Conservation (phyloP, 2,329 filamentous ascomycete genomes). For the Exserohilum turcica region DNA sequence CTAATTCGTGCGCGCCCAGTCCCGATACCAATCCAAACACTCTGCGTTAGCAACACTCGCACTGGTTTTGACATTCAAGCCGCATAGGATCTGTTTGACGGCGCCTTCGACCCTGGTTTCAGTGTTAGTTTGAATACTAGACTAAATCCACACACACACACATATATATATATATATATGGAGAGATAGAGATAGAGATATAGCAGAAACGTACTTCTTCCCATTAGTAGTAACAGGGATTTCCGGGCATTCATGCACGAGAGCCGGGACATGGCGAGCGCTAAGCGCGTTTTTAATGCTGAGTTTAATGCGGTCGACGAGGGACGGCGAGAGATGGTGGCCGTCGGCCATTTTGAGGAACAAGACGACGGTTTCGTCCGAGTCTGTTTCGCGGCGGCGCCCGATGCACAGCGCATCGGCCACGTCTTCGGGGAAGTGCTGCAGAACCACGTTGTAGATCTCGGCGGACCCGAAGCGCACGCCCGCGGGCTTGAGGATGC, state of each 20-base stretch:
- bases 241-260: constrained; percentile 81
- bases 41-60: constrained; percentile 92
- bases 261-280: constrained; percentile 83
- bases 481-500: constrained; percentile 88
- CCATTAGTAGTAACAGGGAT: constrained; percentile 93
- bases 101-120: constrained; percentile 85
- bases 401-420: constrained; percentile 90
- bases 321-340: constrained; percentile 60
- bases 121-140: too few species aligned
- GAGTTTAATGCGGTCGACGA: constrained; percentile 68
- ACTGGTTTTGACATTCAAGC: constrained; percentile 82
- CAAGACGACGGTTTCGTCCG: constrained; percentile 83
- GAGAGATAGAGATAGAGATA: not conserved
- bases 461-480: constrained; percentile 93
- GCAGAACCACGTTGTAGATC: constrained; percentile 92
- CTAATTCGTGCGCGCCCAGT: constrained; percentile 61
- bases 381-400: constrained; percentile 69
- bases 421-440: constrained; percentile 77
- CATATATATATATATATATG: too few species aligned
- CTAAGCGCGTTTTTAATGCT: constrained; percentile 79
- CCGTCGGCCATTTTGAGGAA: constrained; percentile 79
- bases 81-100: constrained; percentile 94
- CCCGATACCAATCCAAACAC: constrained; percentile 84
- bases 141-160: too few species aligned
- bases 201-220: constrained; percentile 73